Evolutionary conservation across 208 protist species (phyloP), one percentile per base, ranked within the genome.

Genomic region (Leishmania turanica): DNA sequence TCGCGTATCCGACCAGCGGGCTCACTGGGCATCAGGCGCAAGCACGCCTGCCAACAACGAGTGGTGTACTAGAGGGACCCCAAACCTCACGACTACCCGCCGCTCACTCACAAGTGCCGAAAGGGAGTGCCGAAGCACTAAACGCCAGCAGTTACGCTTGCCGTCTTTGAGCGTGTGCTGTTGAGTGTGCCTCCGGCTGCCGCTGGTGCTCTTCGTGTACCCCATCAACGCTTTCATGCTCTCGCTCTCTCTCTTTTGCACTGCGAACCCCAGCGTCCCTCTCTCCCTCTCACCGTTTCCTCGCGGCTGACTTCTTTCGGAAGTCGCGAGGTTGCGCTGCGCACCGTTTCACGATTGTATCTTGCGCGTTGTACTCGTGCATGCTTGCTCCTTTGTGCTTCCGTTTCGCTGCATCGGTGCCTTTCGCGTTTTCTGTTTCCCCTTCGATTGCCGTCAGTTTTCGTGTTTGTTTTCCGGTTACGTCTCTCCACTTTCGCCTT

Each of bases 1-100:
- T 40, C 76, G 31, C 64, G 64, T 31, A 69, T 79, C 62, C 76
- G 64, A 56, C 76, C 76, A 9, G 49, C 27, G 40, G 76, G 58
- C 8, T 70, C 58, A 4, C 60, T 62, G n/a, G 31, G 27, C 64
- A 54, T 72, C 58, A 79, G 31, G 64, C 60, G 76, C n/a, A 51
- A 69, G 60, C 51, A 53, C 40, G 76, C 51, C 27, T 13, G 34
- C 6, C 76, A 72, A 34, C 76, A 79, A 31, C 9, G 76, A 42
- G 64, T 60, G 34, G 76, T 79, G 40, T 79, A 72, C 49, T 79
- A 79, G 74, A 65, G 11, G 9, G 19, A 51, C 37, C 0, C 24
- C 27, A 58, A 62, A 9, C 51, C 31, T 27, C 2, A 51, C 27
- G 69, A 3, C 34, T 45, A 40, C 27, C 21, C 42, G 24, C 9